Base-by-base conservation (phyloP, 1,139 yeast genomes). In the Geotrichum restrictum region DNA sequence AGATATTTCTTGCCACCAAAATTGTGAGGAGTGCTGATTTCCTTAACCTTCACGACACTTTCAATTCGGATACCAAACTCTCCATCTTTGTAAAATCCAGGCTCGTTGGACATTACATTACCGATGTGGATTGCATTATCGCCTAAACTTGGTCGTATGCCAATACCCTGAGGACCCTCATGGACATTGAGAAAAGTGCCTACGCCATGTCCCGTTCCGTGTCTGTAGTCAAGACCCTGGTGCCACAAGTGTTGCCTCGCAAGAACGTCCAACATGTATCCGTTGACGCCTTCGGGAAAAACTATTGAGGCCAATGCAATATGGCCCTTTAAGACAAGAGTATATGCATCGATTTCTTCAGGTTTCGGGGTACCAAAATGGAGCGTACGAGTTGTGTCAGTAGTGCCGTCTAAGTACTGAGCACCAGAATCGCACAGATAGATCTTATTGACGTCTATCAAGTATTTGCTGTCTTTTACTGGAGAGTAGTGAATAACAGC, bases 161-260 rank as follows among this genome's bases (percentile, higher is more conserved):
- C 94, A 62, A 93, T 86, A 10, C 98, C 96, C 55, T 91, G 82
- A 13, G 98, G 98, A 3, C 96, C 96, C 67, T 94, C 98, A 67
- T 94, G 98, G 42, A 93, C 98, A 64, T 93, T 93, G 59, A 94
- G 78, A 66, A 75, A 93, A 0, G 95, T 77, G 3, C 97, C 98
- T 49, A 94, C 82, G n/a, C 98, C 98, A 69, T 94, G 99, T 1
- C 97, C 94, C 1, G 98, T 94, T 31, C 98, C 98, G 68, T 94
- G 99, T 53, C 85, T 81, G 69, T 93, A 94, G 70, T 94, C 97
- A 52, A 93, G 75, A 1, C 97, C 97, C 51, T 81, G 70, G 38
- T 77, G 71, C 98, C 98, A 93, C 61, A 94, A 74, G 65, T 69
- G 80, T 70, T 91, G 98, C 66, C 99, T 82, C 1, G 98, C 98